A percentile compares a stretch with the other conserved stretches of the same genome.
phyloP scores from a whole-genome alignment of 495 filamentous ascomycete genomes.

The Penicillium soppii region DNA sequence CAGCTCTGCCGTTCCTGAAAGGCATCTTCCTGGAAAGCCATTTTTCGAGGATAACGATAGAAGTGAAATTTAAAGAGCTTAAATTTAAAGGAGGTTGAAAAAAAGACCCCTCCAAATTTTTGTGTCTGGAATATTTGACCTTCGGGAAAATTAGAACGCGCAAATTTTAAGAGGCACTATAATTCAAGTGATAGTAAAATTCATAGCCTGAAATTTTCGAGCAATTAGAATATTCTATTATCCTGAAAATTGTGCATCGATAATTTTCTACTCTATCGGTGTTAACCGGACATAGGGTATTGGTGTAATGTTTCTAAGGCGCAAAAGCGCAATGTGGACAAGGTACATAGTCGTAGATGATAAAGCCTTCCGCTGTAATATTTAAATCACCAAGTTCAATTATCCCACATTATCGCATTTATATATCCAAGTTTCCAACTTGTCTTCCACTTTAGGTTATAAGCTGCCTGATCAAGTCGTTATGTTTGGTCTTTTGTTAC shows the following conservation, averaged over 20 bases:
- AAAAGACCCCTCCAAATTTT: constrained; percentile 1
- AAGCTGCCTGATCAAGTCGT: too few relatives aligned
- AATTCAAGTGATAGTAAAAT: constrained; percentile 2
- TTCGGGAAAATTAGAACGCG: not conserved
- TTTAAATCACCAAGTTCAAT: too few relatives aligned
- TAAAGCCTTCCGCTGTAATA: too few relatives aligned
- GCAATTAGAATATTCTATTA: not conserved
- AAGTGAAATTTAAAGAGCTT: not conserved
- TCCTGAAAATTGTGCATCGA: not conserved
- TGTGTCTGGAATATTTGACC: not conserved
- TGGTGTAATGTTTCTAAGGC: not conserved
- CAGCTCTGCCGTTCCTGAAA: not conserved
- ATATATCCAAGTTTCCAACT: too few relatives aligned
- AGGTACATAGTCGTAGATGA: too few relatives aligned
- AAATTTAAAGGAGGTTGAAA: not conserved
- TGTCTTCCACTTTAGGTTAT: too few relatives aligned
- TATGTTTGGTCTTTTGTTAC: too few relatives aligned
- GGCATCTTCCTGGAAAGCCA: not conserved
- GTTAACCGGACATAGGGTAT: constrained; percentile 3
- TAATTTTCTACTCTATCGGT: not conserved
- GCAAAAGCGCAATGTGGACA: constrained; percentile 1
- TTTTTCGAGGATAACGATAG: not conserved
- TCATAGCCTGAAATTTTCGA: not conserved
- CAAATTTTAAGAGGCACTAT: constrained; percentile 3
- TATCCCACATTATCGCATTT: too few relatives aligned